Conservation (phyloP, 176 grass and related monocot species). For the Hordeum marinum region DNA sequence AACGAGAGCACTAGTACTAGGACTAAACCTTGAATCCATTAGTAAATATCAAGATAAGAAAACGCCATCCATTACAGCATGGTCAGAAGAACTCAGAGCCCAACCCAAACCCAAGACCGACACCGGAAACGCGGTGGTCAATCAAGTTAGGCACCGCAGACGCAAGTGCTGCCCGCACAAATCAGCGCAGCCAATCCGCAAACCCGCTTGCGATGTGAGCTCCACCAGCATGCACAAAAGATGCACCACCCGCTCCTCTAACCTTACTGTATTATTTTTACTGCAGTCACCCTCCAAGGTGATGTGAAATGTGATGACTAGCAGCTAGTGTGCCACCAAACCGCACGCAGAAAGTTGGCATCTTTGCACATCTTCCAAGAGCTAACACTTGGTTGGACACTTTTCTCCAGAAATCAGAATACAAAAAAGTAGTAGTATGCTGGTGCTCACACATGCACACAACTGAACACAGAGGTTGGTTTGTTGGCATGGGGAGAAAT, state of each 20-base stretch:
- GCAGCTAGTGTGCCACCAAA: slow-evolving; percentile 28
- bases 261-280: not conserved
- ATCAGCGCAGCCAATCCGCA: slow-evolving; percentile 8
- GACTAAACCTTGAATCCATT: not conserved
- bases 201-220: slow-evolving; percentile 22
- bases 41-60: not conserved
- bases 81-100: not conserved
- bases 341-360: slow-evolving; percentile 38
- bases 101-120: slow-evolving; percentile 8
- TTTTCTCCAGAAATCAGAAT: slow-evolving; percentile 3
- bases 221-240: slow-evolving; percentile 25
- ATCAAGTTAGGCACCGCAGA: slow-evolving; percentile 40
- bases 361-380: slow-evolving; percentile 47
- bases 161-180: not conserved
- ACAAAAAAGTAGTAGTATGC: slow-evolving; percentile 16
- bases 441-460: slow-evolving; percentile 18
- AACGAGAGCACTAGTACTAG: slow-evolving; percentile 14
- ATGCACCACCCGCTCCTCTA: not conserved
- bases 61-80: not conserved
- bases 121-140: slow-evolving; percentile 4
- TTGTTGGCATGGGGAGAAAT: slow-evolving; percentile 17
- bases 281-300: not conserved
- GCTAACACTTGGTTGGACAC: slow-evolving; percentile 34
- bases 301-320: not conserved
- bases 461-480: not conserved